Percentiles rank a stretch among this genome's conserved stretches.
Evolutionary conservation across 805 yeast species (phyloP).

Genomic region (Candida rishiriensis): DNA sequence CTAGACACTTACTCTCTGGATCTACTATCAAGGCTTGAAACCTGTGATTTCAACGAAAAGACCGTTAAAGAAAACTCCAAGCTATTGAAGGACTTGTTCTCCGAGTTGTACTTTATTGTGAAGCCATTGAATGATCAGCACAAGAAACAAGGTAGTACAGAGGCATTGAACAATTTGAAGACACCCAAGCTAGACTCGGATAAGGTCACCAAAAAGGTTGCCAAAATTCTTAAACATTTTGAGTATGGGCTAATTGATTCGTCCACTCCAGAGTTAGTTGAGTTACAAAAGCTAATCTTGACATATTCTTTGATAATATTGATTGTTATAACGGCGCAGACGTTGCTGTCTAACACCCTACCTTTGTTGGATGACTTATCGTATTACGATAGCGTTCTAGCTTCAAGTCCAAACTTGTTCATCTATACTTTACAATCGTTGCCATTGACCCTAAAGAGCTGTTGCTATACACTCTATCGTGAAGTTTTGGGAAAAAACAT

Average conservation of each 20-base stretch:
- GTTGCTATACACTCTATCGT: conserved; percentile 15
- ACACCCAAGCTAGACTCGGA: conserved; percentile 5
- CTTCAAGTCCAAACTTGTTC: conserved; percentile 28
- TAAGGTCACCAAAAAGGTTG: conserved; percentile 5
- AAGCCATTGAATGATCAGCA: conserved; percentile 14
- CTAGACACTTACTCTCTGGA: conserved; percentile 12
- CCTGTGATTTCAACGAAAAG: neutral
- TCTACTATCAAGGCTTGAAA: conserved; percentile 10
- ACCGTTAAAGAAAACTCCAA: neutral
- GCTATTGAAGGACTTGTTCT: conserved; percentile 12
- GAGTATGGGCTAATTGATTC: conserved; percentile 14
- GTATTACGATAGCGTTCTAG: conserved; percentile 40
- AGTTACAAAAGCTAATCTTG: conserved; percentile 21
- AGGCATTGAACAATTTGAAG: neutral
- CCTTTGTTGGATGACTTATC: conserved; percentile 40
- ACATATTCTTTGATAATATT: conserved; percentile 19
- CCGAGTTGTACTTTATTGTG: conserved; percentile 11
- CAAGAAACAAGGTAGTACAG: conserved; percentile 2
- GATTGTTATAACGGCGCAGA: conserved; percentile 16
- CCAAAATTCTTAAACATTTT: conserved; percentile 8
- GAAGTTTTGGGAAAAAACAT: conserved; percentile 24
- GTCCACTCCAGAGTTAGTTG: conserved; percentile 6
- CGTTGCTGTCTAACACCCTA: conserved; percentile 36
- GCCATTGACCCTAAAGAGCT: conserved; percentile 23
- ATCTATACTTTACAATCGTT: conserved; percentile 38